phyloP scores from a whole-genome alignment of 768 basidiomycete genomes.

The Fibroporia radiculosa region DNA sequence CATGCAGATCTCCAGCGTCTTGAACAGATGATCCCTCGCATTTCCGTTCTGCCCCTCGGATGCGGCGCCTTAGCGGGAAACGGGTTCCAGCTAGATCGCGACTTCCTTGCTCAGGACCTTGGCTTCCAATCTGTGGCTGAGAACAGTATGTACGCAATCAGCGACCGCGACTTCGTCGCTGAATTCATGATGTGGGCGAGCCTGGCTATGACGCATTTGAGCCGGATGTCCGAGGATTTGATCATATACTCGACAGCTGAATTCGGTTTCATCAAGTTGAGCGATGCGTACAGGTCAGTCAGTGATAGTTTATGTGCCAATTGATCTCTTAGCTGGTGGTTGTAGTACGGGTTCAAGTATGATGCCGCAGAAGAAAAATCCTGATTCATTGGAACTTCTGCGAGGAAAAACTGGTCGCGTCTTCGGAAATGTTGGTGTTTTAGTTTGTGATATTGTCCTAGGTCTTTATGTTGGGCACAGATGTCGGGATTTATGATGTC shows the following conservation, averaged over 20 bases:
- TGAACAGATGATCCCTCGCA: slow-evolving; percentile 74
- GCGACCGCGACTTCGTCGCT: slow-evolving; percentile 94
- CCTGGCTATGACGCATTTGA: slow-evolving; percentile 88
- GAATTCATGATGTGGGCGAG: slow-evolving; percentile 98
- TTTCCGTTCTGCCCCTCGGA: slow-evolving; percentile 91
- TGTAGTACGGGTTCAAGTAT: slow-evolving; percentile 94
- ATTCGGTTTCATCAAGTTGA: slow-evolving; percentile 93
- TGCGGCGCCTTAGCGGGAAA: slow-evolving; percentile 95
- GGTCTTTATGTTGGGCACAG: slow-evolving; percentile 28
- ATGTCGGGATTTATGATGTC: slow-evolving; percentile 99
- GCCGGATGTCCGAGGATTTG: slow-evolving; percentile 91
- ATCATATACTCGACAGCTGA: slow-evolving; percentile 96
- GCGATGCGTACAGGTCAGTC: slow-evolving; percentile 88
- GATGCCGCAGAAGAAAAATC: slow-evolving; percentile 99
- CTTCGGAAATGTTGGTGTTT: slow-evolving; percentile 70
- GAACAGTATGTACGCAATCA: slow-evolving; percentile 95
- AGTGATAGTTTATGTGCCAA: neutral
- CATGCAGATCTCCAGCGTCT: slow-evolving; percentile 83
- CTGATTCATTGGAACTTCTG: slow-evolving; percentile 91
- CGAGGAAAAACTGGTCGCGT: slow-evolving; percentile 93
- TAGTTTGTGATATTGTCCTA: neutral
- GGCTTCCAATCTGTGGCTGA: slow-evolving; percentile 85
- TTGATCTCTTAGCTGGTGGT: slow-evolving; percentile 4
- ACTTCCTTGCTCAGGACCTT: slow-evolving; percentile 85
- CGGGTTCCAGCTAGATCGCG: slow-evolving; percentile 89